Percentiles rank a stretch among this genome's conserved stretches.
These are phyloP conservation scores for Pugionium dolabratum DNA, from an alignment of 345 rosid genomes.

Conservation along the genomic window DNA sequence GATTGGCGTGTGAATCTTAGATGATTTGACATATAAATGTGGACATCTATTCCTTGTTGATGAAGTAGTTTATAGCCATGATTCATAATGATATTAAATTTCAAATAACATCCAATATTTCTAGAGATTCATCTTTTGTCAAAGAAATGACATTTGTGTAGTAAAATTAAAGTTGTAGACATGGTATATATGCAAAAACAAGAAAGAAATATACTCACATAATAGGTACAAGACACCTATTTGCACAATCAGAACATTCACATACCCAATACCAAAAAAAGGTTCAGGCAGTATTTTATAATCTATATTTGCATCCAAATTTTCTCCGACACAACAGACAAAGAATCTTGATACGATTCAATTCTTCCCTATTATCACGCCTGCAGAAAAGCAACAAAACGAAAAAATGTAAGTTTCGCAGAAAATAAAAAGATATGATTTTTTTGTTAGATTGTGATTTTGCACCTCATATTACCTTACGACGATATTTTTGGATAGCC, in stretches of 20 bases:
- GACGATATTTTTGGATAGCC: slow-evolving; percentile 83
- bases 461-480: slow-evolving; percentile 48
- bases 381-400: not conserved
- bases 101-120: too few relatives aligned
- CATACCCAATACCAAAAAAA: slow-evolving; percentile 25
- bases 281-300: slow-evolving; percentile 28
- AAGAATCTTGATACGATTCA: slow-evolving; percentile 22
- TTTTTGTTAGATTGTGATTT: not conserved
- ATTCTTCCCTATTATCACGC: slow-evolving; percentile 25
- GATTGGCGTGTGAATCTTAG: not conserved
- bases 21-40: too few relatives aligned
- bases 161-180: not conserved
- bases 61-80: not conserved
- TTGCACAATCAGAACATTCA: slow-evolving; percentile 31
- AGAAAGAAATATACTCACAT: slow-evolving; percentile 14
- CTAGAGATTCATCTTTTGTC: too few relatives aligned
- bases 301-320: slow-evolving; percentile 31
- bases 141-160: too few relatives aligned
- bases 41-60: not conserved
- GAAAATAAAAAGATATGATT: not conserved
- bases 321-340: not conserved
- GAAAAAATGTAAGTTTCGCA: not conserved
- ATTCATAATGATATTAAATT: too few relatives aligned
- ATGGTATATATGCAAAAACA: not conserved
- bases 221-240: slow-evolving; percentile 29